A percentile compares a stretch with the other conserved stretches of the same genome.
phyloP scores from a whole-genome alignment of 169 alveolate species.

The Plasmodium berghei region DNA sequence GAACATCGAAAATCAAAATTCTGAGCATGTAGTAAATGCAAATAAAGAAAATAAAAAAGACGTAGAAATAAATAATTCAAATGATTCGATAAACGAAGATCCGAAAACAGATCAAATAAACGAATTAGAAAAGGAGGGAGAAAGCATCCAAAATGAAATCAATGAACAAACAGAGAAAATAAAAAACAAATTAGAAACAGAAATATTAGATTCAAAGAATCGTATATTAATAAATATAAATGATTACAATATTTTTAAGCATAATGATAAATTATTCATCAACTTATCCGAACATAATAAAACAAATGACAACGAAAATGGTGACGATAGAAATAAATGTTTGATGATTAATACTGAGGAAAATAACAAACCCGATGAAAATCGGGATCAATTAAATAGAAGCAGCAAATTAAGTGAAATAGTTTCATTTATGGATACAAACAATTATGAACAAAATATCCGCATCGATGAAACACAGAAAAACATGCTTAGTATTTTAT shows the following conservation, averaged over 20 bases:
- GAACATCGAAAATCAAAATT: not conserved
- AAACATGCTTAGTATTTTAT: not conserved
- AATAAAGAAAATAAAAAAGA: slow-evolving; percentile 5
- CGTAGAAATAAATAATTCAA: not conserved
- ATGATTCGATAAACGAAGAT: slow-evolving; percentile 1
- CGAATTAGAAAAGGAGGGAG: slow-evolving; percentile 16
- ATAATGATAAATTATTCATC: slow-evolving; percentile 60
- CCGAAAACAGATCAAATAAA: not conserved
- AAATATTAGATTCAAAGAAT: slow-evolving; percentile 27
- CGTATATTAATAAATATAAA: slow-evolving; percentile 52
- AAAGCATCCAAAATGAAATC: not conserved
- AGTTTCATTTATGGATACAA: slow-evolving; percentile 1
- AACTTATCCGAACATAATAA: slow-evolving; percentile 25
- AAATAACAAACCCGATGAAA: too few species aligned
- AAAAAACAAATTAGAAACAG: slow-evolving; percentile 23
- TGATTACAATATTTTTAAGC: slow-evolving; percentile 47
- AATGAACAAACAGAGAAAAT: slow-evolving; percentile 8
- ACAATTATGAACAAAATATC: not conserved
- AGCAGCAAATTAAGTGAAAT: too few species aligned
- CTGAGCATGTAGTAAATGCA: slow-evolving; percentile 6
- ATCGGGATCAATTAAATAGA: too few species aligned
- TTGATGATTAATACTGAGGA: slow-evolving; percentile 12
- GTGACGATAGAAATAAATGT: slow-evolving; percentile 10
- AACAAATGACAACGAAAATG: slow-evolving; percentile 4
- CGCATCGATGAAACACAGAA: slow-evolving; percentile 3